A percentile compares a stretch with the other conserved stretches of the same genome.
phyloP scores from a whole-genome alignment of 2,329 filamentous ascomycete genomes.

The Beauveria rudraprayagi region DNA sequence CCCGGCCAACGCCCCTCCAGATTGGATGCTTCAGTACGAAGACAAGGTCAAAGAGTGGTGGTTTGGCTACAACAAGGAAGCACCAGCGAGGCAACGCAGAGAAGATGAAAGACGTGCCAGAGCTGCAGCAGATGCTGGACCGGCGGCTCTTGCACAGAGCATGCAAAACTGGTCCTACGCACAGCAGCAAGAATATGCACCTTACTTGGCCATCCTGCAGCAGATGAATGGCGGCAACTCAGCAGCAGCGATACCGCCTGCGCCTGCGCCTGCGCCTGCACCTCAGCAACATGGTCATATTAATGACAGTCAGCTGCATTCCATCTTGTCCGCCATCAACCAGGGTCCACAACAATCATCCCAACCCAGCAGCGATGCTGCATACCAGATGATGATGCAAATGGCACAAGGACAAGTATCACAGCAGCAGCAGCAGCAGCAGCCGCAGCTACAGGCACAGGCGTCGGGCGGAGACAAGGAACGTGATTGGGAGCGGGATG shows the following conservation, averaged over 20 bases:
- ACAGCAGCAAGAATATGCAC: conserved; percentile 33
- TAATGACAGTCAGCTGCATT: conserved; percentile 33
- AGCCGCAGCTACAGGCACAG: conserved; percentile 12
- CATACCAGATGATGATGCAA: conserved; percentile 31
- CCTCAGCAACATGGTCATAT: conserved; percentile 21
- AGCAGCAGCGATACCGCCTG: conserved; percentile 18
- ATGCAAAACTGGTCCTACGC: conserved; percentile 33
- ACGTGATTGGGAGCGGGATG: conserved; percentile 21
- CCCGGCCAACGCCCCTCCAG: conserved; percentile 43
- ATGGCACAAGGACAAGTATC: conserved; percentile 31
- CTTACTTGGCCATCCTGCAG: conserved; percentile 35
- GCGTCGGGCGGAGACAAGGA: conserved; percentile 16
- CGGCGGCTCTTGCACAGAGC: conserved; percentile 26
- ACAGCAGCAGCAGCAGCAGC: conserved; percentile 12
- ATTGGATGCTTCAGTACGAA: conserved; percentile 40
- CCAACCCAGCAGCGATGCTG: conserved; percentile 14
- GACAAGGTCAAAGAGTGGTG: conserved; percentile 46
- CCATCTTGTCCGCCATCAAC: conserved; percentile 35
- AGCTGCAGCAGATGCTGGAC: conserved; percentile 23
- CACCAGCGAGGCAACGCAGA: conserved; percentile 29
- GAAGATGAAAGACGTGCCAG: conserved; percentile 30
- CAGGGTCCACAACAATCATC: conserved; percentile 23
- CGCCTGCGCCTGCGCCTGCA: conserved; percentile 5
- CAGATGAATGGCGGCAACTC: conserved; percentile 27
- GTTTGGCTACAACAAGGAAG: conserved; percentile 37